Base-by-base conservation (phyloP, 2,329 filamentous ascomycete species). In the Aspergillus hiratsukae region DNA sequence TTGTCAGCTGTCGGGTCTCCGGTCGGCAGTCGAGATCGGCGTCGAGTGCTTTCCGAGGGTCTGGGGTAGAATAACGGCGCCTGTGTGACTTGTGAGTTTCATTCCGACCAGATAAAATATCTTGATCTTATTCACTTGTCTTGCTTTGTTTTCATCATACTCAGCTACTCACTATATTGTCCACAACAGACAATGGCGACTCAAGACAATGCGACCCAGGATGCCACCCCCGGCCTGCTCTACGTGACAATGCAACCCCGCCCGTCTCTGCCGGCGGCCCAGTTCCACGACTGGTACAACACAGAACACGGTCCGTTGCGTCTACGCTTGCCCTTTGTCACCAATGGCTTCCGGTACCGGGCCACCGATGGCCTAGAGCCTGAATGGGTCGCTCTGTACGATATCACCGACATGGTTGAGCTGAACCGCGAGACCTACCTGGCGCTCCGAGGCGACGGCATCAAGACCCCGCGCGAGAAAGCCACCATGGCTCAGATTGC, bases 231-330 rank as follows among this genome's bases (percentile, higher is more conserved):
- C 9, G 90, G 90, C 58, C 85, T 91, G 66, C 85, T 96, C 68
- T 91, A 87, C 72, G 91, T 96, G 64, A 91, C 89, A 17, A 95
- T 95, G 87, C 86, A 92, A 75, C 90, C 90, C 65, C 81, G 83
- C 71, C 79, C 83, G 56, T 81, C 81, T 63, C 80, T 91, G 65
- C 79, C 86, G 54, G 74, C 81, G 49, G 79, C 83, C 60, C 85
- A 89, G 67, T 95, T 96, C 75, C 88, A 95, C 74, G 90, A 95
- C 71, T 93, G 90, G 89, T 96, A 96, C 79, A 92, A 95, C 78
- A 94, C 91, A 73, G 91, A 96, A 77, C 91, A 96, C 76, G 91
- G 91, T 53, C 91, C 91, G 19, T 84, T 86, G 17, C 87, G 91
- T 49, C 82, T 95, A 6, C 87, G 90, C 50, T 77, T 95, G 14